Conservation (phyloP, 345 rosid genomes). For the Aurinia saxatilis region DNA sequence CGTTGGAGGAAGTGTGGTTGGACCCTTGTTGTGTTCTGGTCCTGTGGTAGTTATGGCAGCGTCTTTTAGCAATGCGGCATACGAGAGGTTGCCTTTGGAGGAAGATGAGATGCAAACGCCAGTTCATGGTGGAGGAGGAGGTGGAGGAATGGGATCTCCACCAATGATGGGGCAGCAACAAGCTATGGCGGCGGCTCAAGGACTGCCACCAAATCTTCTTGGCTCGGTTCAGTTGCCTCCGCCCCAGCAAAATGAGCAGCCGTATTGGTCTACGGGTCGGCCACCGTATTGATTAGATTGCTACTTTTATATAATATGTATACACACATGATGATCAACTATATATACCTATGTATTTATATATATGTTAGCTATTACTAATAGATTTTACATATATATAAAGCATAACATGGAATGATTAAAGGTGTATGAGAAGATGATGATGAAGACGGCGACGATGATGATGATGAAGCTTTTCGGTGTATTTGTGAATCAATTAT, state of each 20-base stretch:
- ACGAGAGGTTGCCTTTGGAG: slow-evolving; percentile 90
- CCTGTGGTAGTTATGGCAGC: slow-evolving; percentile 99
- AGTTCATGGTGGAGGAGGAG: slow-evolving; percentile 24
- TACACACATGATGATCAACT: not conserved
- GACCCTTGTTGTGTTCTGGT: slow-evolving; percentile 74
- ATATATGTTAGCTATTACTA: slow-evolving; percentile 25
- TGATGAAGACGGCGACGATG: too few relatives aligned
- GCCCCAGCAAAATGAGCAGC: slow-evolving; percentile 46
- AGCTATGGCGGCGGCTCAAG: slow-evolving; percentile 42
- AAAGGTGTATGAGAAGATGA: not conserved
- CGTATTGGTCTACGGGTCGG: slow-evolving; percentile 79
- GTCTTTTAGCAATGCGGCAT: slow-evolving; percentile 96
- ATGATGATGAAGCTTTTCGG: slow-evolving; percentile 11
- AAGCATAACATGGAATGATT: slow-evolving; percentile 21
- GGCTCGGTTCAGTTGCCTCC: slow-evolving; percentile 65
- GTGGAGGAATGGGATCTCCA: slow-evolving; percentile 62
- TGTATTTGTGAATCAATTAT: slow-evolving; percentile 18
- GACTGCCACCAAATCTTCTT: slow-evolving; percentile 81
- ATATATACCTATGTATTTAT: slow-evolving; percentile 20
- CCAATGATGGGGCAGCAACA: slow-evolving; percentile 55
- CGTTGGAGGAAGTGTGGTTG: slow-evolving; percentile 94
- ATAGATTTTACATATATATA: slow-evolving; percentile 28
- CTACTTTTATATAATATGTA: not conserved
- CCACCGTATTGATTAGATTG: slow-evolving; percentile 49
- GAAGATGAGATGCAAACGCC: slow-evolving; percentile 69